Conservation (phyloP, 2,329 filamentous ascomycete genomes). For the Diaporthe citriasiana region DNA sequence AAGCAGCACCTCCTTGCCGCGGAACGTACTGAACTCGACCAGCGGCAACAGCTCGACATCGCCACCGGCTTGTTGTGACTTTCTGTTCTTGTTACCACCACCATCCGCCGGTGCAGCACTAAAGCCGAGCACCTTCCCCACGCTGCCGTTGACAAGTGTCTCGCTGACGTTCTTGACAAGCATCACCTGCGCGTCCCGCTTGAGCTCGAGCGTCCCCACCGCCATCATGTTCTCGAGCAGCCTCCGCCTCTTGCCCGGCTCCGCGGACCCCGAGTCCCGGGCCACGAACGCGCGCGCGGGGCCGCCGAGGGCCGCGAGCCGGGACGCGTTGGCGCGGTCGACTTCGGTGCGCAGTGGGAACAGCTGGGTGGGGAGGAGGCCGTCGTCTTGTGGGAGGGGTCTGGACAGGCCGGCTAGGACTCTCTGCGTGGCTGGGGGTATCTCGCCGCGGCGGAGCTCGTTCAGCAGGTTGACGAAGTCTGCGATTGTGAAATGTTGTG, state of each 20-base stretch:
- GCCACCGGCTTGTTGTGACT: background rate
- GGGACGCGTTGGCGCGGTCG: slow-evolving; percentile 75
- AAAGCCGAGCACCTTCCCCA: slow-evolving; percentile 80
- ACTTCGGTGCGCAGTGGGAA: slow-evolving; percentile 80
- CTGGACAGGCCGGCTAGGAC: slow-evolving; percentile 73
- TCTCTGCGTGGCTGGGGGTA: slow-evolving; percentile 71
- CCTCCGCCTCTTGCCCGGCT: slow-evolving; percentile 70
- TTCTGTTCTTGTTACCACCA: background rate
- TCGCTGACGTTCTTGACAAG: slow-evolving; percentile 85
- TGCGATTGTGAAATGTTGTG: slow-evolving; percentile 50
- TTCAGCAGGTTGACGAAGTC: slow-evolving; percentile 80
- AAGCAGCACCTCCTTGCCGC: slow-evolving; percentile 28
- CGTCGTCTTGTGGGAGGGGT: slow-evolving; percentile 69
- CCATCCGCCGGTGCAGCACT: background rate
- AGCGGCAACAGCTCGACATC: slow-evolving; percentile 32
- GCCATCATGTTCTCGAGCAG: slow-evolving; percentile 80
- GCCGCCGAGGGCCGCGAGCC: slow-evolving; percentile 74
- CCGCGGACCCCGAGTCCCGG: slow-evolving; percentile 68
- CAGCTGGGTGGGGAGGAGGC: slow-evolving; percentile 77
- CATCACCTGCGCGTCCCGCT: slow-evolving; percentile 84
- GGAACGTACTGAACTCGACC: slow-evolving; percentile 36
- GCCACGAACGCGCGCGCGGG: slow-evolving; percentile 71
- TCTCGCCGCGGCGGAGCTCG: slow-evolving; percentile 79
- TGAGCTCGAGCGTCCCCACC: slow-evolving; percentile 73
- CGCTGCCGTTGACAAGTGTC: slow-evolving; percentile 79